Conservation (phyloP, 805 yeast species). For the Ogataea pignaliae region DNA sequence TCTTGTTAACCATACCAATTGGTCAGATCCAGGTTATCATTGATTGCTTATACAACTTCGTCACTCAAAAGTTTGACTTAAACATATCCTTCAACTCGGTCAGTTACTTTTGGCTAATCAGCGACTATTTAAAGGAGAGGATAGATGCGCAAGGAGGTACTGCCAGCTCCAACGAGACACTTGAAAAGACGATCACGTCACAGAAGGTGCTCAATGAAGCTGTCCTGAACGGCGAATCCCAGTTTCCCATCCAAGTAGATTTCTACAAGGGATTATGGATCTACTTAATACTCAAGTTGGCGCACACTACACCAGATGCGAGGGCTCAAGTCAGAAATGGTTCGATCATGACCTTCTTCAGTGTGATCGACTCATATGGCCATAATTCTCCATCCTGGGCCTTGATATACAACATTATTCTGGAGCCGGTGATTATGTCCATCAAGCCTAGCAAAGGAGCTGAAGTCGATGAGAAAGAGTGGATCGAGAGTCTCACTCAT, state of each 20-base stretch:
- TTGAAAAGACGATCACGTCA: conserved; percentile 17
- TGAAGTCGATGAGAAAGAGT: conserved; percentile 28
- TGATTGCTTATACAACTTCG: conserved; percentile 68
- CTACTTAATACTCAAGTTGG: conserved; percentile 56
- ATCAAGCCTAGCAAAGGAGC: conserved; percentile 12
- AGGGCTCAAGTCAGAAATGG: conserved; percentile 86
- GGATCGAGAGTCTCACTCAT: conserved; percentile 60
- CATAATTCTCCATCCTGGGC: conserved; percentile 58
- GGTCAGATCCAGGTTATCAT: conserved; percentile 60
- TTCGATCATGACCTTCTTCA: conserved; percentile 81
- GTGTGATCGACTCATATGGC: conserved; percentile 74
- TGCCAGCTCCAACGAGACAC: conserved; percentile 2
- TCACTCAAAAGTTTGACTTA: conserved; percentile 65
- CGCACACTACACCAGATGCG: conserved; percentile 57
- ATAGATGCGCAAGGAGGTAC: conserved; percentile 11
- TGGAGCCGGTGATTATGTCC: conserved; percentile 44
- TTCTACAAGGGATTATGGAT: conserved; percentile 51
- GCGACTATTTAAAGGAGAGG: conserved; percentile 60
- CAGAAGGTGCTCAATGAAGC: conserved; percentile 16
- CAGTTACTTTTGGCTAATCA: conserved; percentile 87
- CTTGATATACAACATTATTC: conserved; percentile 58
- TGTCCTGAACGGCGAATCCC: conserved; percentile 6
- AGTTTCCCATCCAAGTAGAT: conserved; percentile 18
- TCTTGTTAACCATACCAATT: conserved; percentile 66
- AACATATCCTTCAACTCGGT: conserved; percentile 89